Conservation (phyloP, 1,139 yeast species). For the Pichia sp. region DNA sequence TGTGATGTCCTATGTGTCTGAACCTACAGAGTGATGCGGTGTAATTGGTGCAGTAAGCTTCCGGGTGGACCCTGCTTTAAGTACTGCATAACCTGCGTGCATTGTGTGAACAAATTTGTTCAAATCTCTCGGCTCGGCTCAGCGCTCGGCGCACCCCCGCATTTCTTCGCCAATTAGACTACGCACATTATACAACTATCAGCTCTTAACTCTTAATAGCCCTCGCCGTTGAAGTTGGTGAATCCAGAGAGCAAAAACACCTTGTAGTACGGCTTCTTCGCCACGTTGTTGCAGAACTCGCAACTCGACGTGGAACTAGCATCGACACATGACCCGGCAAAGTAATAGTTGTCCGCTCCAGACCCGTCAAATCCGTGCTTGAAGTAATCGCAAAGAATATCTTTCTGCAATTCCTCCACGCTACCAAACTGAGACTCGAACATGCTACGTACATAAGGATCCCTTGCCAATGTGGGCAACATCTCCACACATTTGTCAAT, state of each 20-base stretch:
- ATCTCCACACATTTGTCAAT: constrained; percentile 49
- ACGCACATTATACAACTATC: no score
- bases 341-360: constrained; percentile 72
- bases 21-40: no score
- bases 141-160: no score
- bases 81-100: no score
- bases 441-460: constrained; percentile 41
- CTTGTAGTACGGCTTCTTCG: constrained; percentile 57
- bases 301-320: constrained; percentile 73
- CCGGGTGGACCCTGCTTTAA: no score
- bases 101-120: no score
- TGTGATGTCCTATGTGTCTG: no score
- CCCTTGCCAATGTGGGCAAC: constrained; percentile 43
- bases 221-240: constrained; percentile 72
- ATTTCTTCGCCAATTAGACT: no score
- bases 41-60: no score
- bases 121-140: no score
- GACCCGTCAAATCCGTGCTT: constrained; percentile 72
- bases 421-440: constrained; percentile 50
- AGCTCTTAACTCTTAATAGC: constrained; percentile 30
- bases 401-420: constrained; percentile 41
- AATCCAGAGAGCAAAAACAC: constrained; percentile 62
- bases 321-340: constrained; percentile 76
- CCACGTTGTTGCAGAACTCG: constrained; percentile 67
- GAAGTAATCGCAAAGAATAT: constrained; percentile 59